Evolutionary conservation across 805 yeast genomes (phyloP).

Genomic region (Saturnispora saitoi): DNA sequence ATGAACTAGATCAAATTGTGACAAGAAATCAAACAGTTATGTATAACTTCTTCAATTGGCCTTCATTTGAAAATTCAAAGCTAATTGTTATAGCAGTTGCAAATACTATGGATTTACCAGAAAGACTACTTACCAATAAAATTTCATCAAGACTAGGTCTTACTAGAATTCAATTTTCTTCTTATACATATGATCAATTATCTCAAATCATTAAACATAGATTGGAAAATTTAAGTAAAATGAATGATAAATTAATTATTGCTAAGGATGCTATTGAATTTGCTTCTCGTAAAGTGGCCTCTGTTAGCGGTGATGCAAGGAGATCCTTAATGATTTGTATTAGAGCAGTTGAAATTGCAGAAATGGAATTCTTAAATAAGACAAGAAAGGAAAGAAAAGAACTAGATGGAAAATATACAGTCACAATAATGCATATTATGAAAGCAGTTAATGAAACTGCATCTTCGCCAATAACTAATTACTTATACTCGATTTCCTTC

Average conservation of each 20-base stretch:
- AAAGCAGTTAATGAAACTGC: constrained; percentile 75
- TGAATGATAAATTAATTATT: constrained; percentile 38
- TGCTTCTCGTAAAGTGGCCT: constrained; percentile 89
- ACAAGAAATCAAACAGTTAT: constrained; percentile 75
- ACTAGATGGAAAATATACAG: constrained; percentile 38
- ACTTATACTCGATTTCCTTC: constrained; percentile 52
- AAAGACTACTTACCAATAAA: constrained; percentile 76
- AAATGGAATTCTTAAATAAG: constrained; percentile 41
- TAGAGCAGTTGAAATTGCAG: constrained; percentile 85
- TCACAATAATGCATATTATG: constrained; percentile 66
- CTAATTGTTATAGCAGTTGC: constrained; percentile 89
- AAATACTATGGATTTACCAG: constrained; percentile 96
- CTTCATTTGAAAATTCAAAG: constrained; percentile 70
- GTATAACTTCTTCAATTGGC: constrained; percentile 98
- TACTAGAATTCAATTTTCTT: constrained; percentile 77
- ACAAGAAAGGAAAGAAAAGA: constrained; percentile 20
- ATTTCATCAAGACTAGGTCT: constrained; percentile 87
- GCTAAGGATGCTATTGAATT: constrained; percentile 75
- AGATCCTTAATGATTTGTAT: constrained; percentile 82
- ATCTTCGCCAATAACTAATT: constrained; percentile 59
- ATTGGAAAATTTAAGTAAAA: constrained; percentile 40
- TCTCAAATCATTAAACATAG: constrained; percentile 66
- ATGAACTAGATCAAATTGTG: constrained; percentile 89
- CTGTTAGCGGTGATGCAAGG: constrained; percentile 96
- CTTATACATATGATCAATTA: constrained; percentile 76